These are phyloP conservation scores for Calonectria pauciramosa DNA, from an alignment of 2,329 filamentous ascomycete genomes.

Conservation along the genomic window DNA sequence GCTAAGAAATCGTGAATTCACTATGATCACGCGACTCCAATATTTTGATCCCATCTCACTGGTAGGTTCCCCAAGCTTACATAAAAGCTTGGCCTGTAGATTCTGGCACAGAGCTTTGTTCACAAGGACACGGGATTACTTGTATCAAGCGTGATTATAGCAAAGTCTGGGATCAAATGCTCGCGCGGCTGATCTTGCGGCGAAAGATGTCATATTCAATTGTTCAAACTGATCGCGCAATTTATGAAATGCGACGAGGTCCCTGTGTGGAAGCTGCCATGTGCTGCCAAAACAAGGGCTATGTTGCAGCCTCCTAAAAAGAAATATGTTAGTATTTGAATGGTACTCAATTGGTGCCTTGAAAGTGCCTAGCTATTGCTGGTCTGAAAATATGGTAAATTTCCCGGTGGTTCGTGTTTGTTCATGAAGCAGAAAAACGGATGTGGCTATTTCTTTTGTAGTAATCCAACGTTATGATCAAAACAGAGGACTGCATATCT, in stretches of 20 bases:
- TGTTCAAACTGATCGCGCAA: neutral
- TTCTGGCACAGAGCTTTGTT: no score
- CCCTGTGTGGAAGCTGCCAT: neutral
- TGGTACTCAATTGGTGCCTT: no score
- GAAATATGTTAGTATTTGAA: no score
- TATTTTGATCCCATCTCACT: neutral
- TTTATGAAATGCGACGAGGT: neutral
- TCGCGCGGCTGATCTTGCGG: neutral
- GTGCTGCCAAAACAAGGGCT: neutral
- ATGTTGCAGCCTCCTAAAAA: no score
- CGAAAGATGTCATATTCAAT: neutral
- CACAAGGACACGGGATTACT: neutral
- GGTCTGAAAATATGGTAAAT: no score
- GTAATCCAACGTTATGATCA: no score
- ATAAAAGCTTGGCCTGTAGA: neutral
- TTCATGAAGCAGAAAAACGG: no score
- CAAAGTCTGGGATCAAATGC: neutral
- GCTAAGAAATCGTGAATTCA: no score
- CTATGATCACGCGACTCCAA: neutral
- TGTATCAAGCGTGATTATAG: neutral
- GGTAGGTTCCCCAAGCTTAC: neutral
- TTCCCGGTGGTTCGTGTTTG: no score
- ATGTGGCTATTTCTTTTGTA: no score
- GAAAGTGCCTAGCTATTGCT: no score
- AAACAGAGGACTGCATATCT: neutral